Base-by-base conservation (phyloP, 2,329 filamentous ascomycete species). In the Colletotrichum sp. region DNA sequence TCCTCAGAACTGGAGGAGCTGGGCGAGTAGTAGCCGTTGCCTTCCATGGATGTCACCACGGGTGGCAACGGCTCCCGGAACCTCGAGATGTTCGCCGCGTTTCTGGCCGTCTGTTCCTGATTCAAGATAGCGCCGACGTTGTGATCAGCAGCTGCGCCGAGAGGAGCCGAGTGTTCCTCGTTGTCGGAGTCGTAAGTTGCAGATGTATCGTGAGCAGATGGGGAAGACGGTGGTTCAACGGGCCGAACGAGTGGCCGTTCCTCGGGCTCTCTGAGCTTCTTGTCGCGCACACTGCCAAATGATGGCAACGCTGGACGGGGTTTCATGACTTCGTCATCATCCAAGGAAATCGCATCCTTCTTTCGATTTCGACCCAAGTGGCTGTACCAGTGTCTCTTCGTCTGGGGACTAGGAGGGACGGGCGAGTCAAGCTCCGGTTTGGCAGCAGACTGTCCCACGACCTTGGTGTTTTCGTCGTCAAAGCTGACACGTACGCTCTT, bases 401-500 rank as follows among this genome's bases (percentile, higher is more conserved):
- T 79, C 79, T 82, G 82, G 6, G 87, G 84, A 75, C 85, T 87
- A 43, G 82, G 78, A 3, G 84, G 68, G 24, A 85, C 75, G 6
- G 87, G 83, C 1, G 87, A 86, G 9, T 87, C 87, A 2, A 82
- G 78, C 60, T 86, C 83, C 3, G 83, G 79, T 6, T 82, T 78
- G 12, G 83, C 80, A 9, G 84, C 84, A 12, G 88, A 83, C 67
- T 91, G 87, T 8, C 88, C 90, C 26, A 91, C 87, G 3, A 92
- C 85, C 12, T 90, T 85, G 10, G 88, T 90, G n/a, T 85, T 88
- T 39, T 90, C 89, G 66, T 95, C 93, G 77, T 95, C 93, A 81
- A 96, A 98, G 84, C 95, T 98, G 63, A 96, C 94, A 28, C 94
- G 89, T 2, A 91, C 90, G 52, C 88, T 90, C 83, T 93, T 95